These are phyloP conservation scores for Chrysanthemum makinoi DNA, from an alignment of 129 eudicot genomes.

Conservation along the genomic window DNA sequence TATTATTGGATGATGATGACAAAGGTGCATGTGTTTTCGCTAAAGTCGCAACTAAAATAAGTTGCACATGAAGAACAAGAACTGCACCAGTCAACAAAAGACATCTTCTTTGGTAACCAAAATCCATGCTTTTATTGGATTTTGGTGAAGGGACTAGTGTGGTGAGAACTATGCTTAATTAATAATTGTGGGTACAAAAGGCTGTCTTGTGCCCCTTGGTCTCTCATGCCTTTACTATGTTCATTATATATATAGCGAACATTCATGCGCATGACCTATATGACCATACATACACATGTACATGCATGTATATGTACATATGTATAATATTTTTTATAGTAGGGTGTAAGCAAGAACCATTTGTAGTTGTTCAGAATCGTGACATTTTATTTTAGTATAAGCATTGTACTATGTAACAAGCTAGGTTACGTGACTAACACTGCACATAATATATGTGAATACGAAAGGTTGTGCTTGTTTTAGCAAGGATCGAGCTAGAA, in stretches of 20 bases:
- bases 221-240: slow-evolving; percentile 23
- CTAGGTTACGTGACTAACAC: too few relatives aligned
- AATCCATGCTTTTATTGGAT: slow-evolving; percentile 31
- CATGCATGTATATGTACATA: background rate
- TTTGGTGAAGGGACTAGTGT: slow-evolving; percentile 21
- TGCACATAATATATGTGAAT: too few relatives aligned
- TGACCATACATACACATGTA: slow-evolving; percentile 17
- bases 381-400: too few relatives aligned
- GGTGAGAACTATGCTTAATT: slow-evolving; percentile 6
- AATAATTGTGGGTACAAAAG: slow-evolving; percentile 21
- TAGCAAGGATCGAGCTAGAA: too few relatives aligned
- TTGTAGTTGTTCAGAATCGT: too few relatives aligned
- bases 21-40: slow-evolving; percentile 25
- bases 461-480: too few relatives aligned
- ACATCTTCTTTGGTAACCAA: slow-evolving; percentile 32
- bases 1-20: slow-evolving; percentile 22
- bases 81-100: slow-evolving; percentile 22
- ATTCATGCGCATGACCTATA: slow-evolving; percentile 24
- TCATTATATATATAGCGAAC: slow-evolving; percentile 1
- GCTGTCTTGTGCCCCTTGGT: slow-evolving; percentile 29
- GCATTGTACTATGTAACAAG: too few relatives aligned
- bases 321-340: background rate
- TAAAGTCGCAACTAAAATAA: slow-evolving; percentile 19
- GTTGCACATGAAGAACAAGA: slow-evolving; percentile 26
- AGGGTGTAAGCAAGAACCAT: too few relatives aligned